Evolutionary conservation across 2,329 filamentous ascomycete species (phyloP), one percentile per base, ranked within the genome.

Genomic region (Grosmannia serpens): DNA sequence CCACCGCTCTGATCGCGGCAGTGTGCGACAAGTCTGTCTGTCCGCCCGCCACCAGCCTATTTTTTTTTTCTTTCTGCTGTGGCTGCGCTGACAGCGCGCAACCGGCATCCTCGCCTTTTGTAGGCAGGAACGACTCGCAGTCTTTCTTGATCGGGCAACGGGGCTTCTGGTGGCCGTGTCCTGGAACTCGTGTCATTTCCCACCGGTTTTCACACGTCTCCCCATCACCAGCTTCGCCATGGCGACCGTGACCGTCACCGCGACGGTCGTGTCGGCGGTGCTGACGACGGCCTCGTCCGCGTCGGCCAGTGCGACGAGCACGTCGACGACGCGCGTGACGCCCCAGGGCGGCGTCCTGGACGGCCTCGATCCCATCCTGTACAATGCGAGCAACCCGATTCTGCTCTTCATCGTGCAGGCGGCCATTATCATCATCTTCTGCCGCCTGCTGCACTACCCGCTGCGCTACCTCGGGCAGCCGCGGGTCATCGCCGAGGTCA

Each of bases 361-460:
- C 65, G 82, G 82, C 56, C 73, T 76, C 55, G 85, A 87, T 62
- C 86, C 86, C 0, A 74, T 82, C 15, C 65, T 75, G 13, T 88
- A 85, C 71, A 80, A 83, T 63, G 63, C 80, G 8, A 82, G 77
- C 61, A 83, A 87, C 62, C 86, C 86, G 0, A 84, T 89, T 61
- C 79, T 80, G 15, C 69, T 87, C 26, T 88, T 89, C 70, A 87
- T 88, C 64, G 83, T 88, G 53, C 85, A 70, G 67, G 69, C 70
- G 29, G 77, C 76, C 60, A 85, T 91, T 60, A 89, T 91, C 66
- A 85, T 91, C 66, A 79, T 88, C 59, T 83, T 90, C 70, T 89
- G 86, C 66, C 84, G 86, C 35, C 70, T 88, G 51, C 76, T 91
- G 41, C 84, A 90, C 67, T 89, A 78, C 70, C 87, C 87, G 31